Percentiles rank a stretch among this genome's conserved stretches.
phyloP scores from a whole-genome alignment of 169 alveolate genomes.

The Eimeria necatrix region DNA sequence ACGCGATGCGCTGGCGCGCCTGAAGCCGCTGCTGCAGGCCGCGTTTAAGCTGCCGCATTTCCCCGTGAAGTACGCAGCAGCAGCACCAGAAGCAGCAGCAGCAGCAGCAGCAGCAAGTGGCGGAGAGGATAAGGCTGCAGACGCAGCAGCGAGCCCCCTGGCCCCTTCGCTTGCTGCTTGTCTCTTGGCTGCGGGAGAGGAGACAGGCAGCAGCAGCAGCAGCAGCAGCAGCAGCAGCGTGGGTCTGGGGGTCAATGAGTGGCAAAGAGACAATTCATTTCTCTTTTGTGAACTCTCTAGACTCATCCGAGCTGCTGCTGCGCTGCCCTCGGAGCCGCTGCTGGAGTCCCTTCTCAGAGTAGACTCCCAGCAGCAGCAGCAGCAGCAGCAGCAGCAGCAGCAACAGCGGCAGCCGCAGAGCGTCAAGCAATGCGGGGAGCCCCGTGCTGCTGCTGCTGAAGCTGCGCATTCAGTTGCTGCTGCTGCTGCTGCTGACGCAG shows the following conservation, averaged over 20 bases:
- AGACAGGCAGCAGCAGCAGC: neutral
- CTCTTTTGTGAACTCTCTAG: constrained; percentile 2
- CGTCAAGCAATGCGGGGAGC: neutral
- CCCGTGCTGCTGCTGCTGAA: constrained; percentile 1
- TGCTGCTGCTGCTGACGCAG: neutral
- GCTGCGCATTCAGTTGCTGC: constrained; percentile 3
- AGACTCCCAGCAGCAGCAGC: constrained; percentile 11
- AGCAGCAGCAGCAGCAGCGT: neutral
- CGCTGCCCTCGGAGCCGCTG: constrained; percentile 12
- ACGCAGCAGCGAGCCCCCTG: neutral
- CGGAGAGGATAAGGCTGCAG: neutral
- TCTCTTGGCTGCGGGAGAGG: neutral
- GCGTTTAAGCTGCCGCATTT: constrained; percentile 29
- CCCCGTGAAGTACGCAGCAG: constrained; percentile 35
- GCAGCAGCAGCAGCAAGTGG: constrained; percentile 3
- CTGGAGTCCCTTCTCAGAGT: constrained; percentile 18
- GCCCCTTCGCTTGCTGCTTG: constrained; percentile 33
- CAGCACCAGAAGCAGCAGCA: constrained; percentile 7
- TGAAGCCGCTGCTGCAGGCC: constrained; percentile 48
- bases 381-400: constrained; percentile 2
- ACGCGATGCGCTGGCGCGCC: neutral
- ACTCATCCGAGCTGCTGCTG: neutral
- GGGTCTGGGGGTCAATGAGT: constrained; percentile 15
- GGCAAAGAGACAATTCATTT: constrained; percentile 8
- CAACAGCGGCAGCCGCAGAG: constrained; percentile 8